A percentile compares a stretch with the other conserved stretches of the same genome.
Evolutionary conservation across 805 yeast species (phyloP).

Genomic region (Barnettozyma salicaria): DNA sequence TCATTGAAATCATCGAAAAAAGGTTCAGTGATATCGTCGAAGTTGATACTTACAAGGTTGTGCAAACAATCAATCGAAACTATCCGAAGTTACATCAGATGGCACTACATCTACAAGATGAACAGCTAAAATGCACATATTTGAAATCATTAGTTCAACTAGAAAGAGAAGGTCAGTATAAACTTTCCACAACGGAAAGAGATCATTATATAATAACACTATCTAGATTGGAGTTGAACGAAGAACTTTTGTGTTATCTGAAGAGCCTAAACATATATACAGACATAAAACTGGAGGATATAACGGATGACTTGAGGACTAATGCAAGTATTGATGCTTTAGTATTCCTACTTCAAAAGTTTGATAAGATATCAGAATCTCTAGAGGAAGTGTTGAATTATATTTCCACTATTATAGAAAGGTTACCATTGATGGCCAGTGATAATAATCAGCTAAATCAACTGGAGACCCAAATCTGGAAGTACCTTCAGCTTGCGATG

Average conservation of each 20-base stretch:
- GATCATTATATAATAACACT: constrained; percentile 19
- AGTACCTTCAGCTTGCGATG: constrained; percentile 30
- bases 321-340: constrained; percentile 23
- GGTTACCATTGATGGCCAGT: constrained; percentile 12
- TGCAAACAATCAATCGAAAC: constrained; percentile 24
- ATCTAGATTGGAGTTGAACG: constrained; percentile 14
- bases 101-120: constrained; percentile 14
- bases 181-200: constrained; percentile 15
- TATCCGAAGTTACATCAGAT: constrained; percentile 18
- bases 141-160: constrained; percentile 19
- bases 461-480: constrained; percentile 31
- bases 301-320: constrained; percentile 21
- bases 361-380: constrained; percentile 17
- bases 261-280: constrained; percentile 17
- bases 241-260: constrained; percentile 16
- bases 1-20: constrained; percentile 15
- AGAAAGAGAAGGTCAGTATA: constrained; percentile 19
- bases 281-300: constrained; percentile 21
- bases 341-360: constrained; percentile 15
- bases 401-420: constrained; percentile 12
- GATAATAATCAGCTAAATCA: constrained; percentile 12
- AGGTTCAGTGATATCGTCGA: constrained; percentile 24
- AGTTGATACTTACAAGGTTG: constrained; percentile 25
- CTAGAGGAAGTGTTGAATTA: constrained; percentile 21
- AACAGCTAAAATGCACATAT: constrained; percentile 23